Evolutionary conservation across 2,329 filamentous ascomycete genomes (phyloP), one percentile per base, ranked within the genome.

Genomic region (Nemania serpens): DNA sequence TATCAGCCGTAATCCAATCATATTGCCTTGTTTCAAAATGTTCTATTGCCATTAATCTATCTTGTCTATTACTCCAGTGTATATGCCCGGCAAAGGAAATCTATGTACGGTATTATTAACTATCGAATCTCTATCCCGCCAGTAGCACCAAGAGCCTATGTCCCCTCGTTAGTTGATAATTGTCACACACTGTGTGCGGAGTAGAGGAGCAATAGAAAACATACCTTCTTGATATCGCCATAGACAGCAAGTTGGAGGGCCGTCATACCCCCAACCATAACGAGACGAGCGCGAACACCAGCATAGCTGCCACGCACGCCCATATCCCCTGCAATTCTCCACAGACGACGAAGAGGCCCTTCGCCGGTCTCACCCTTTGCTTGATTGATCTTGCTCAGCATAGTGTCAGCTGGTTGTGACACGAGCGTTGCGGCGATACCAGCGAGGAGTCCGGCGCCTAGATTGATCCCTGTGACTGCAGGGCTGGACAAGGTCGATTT

Each of bases 181-280:
- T 13, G 25, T 29, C 25, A 29, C 3, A 29, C 25, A 7, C 34
- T 2, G 18, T 10, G 29, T 9, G 20, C 34, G 10, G n/a, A 25
- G 11, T 51, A 2, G 33, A 20, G 20, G 9, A 17, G 15, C 4
- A 29, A 33, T 49, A 43, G 36, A 22, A 2, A 51, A 51, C 46
- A 41, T 59, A 59, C 69, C 59, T 60, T 67, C 58, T 70, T 66
- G 33, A 71, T 68, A 41, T 71, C 66, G 22, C 68, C 69, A 17
- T 70, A 71, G 41, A 71, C 64, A 49, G 66, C 69, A 41, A 71
- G 68, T 42, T 70, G 68, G 25, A 66, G 55, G 22, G 69, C 68
- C 17, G 67, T 70, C 66, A 71, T 65, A 3, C 69, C 68, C 17
- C 69, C 69, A 11, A 71, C 68, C 69, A 71, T 71, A 42, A 71